Base-by-base conservation (phyloP, 2,329 filamentous ascomycete genomes). In the Geosmithia morbida region DNA sequence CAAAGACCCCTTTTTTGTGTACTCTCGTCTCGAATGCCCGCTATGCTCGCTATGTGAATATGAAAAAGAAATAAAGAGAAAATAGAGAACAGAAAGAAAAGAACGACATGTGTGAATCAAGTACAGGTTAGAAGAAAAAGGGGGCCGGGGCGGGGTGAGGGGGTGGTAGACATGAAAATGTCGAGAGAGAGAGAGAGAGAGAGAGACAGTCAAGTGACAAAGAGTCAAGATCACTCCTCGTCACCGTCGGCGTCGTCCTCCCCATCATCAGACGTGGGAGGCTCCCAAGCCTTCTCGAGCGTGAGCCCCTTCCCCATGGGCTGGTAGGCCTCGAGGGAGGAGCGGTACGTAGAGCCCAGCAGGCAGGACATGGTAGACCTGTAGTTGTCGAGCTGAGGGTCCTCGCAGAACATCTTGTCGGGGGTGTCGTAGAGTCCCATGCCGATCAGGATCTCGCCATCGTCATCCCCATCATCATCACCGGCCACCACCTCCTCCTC, bases 341-440 rank as follows among this genome's bases (percentile, higher is more conserved):
- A 58, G 41, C 67, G 64, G 53, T 69, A 71, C 2, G 67, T 60
- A 7, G 74, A 65, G 20, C 74, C 73, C 44, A 80, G 62, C 17
- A 85, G 60, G 22, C 71, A 70, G 37, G 69, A 71, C 48, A 77
- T 69, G 22, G 73, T 74, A 5, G 70, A 70, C 45, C 70, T 60
- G 63, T 79, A 71, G 64, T 75, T 70, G 61, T 77, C 66, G 48
- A 75, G 59, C 46, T 70, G 65, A 29, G 70, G 65, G 48, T 75
- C 72, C 18, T 67, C 63, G 7, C 70, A 62, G 41, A 62, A 55
- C 11, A 30, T 6, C 56, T 76, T 74, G 48, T 81, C 81, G 0
- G 84, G 84, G 4, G 76, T 68, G 56, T 87, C 85, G 61, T 92
- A 92, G 0, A 92, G 73, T 1, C 86, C 86, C 75, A 92, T 82